Conservation (phyloP, 2,329 filamentous ascomycete species). For the Parastagonospora nodorum region DNA sequence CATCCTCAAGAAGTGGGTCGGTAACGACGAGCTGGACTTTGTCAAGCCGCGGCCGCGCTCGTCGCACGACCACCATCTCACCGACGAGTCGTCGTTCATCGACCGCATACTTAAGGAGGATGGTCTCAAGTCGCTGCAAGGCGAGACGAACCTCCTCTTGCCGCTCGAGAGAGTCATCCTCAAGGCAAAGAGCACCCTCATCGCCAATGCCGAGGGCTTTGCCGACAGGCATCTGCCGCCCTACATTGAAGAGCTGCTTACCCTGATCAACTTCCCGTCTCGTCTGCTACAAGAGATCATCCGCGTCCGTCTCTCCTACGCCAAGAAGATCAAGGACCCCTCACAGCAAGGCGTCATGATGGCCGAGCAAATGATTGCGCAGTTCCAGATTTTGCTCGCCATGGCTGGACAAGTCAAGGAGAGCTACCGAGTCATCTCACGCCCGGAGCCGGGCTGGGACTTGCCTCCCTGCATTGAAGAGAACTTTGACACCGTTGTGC, state of each 20-base stretch:
- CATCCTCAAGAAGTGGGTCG: slow-evolving; percentile 94
- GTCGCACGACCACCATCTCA: slow-evolving; percentile 71
- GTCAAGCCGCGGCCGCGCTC: slow-evolving; percentile 73
- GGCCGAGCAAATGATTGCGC: slow-evolving; percentile 96
- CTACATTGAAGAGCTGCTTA: slow-evolving; percentile 95
- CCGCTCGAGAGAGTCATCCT: slow-evolving; percentile 84
- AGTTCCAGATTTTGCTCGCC: slow-evolving; percentile 91
- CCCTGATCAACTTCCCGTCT: slow-evolving; percentile 95
- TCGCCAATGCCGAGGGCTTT: slow-evolving; percentile 83
- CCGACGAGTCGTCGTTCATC: slow-evolving; percentile 90
- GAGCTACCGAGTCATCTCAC: slow-evolving; percentile 81
- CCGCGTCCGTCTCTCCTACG: slow-evolving; percentile 85
- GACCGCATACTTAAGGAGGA: slow-evolving; percentile 96
- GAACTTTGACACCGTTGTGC: slow-evolving; percentile 86
- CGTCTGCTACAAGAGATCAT: slow-evolving; percentile 97
- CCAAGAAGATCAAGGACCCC: slow-evolving; percentile 93
- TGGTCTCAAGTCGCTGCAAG: slow-evolving; percentile 87
- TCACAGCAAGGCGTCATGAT: slow-evolving; percentile 91
- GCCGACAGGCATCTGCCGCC: slow-evolving; percentile 88
- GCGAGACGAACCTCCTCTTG: slow-evolving; percentile 80
- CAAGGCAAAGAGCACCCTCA: slow-evolving; percentile 91
- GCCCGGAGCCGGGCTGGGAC: slow-evolving; percentile 91
- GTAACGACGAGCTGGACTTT: slow-evolving; percentile 94
- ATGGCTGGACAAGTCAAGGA: slow-evolving; percentile 92
- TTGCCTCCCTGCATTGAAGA: slow-evolving; percentile 95